A percentile compares a stretch with the other conserved stretches of the same genome.
phyloP scores from a whole-genome alignment of 2,329 filamentous ascomycete genomes.

The Nannizzia gypsea region DNA sequence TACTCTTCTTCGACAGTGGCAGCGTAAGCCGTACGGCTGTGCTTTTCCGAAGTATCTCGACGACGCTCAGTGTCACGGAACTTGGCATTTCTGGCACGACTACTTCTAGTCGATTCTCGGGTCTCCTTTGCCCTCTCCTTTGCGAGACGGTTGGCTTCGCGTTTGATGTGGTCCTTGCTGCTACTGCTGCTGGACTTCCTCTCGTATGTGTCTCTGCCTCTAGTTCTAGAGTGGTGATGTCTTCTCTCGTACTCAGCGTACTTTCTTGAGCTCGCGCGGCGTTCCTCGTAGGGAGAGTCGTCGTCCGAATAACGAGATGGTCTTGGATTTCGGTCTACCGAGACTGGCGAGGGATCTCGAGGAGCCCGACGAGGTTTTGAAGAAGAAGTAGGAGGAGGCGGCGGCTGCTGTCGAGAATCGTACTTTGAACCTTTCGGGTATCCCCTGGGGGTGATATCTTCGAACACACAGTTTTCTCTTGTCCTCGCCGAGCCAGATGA shows the following conservation, averaged over 20 bases:
- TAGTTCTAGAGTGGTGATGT: conserved; percentile 18
- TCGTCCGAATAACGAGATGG: conserved; percentile 28
- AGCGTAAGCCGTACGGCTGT: conserved; percentile 15
- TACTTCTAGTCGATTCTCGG: conserved; percentile 24
- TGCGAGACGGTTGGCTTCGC: conserved; percentile 19
- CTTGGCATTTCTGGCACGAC: conserved; percentile 28
- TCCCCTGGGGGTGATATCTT: conserved; percentile 33
- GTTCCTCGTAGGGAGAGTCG: conserved; percentile 28
- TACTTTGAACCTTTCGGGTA: conserved; percentile 15
- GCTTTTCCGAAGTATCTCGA: conserved; percentile 31
- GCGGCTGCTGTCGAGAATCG: conserved; percentile 2
- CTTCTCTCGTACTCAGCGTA: conserved; percentile 28
- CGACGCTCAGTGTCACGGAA: conserved; percentile 33
- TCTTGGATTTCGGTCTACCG: conserved; percentile 34
- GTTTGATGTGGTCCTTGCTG: neutral
- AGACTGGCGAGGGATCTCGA: conserved; percentile 20
- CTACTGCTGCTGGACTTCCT: conserved; percentile 26
- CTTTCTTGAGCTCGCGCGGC: conserved; percentile 29
- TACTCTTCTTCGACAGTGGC: conserved; percentile 26
- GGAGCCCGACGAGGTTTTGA: conserved; percentile 17
- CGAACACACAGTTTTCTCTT: conserved; percentile 35
- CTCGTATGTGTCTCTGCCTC: conserved; percentile 25
- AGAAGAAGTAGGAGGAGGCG: conserved; percentile 10
- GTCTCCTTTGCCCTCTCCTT: conserved; percentile 20
- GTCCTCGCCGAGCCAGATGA: conserved; percentile 48